These are phyloP conservation scores for Mallotus japonicus DNA, from an alignment of 441 rosid genomes.

Conservation along the genomic window DNA sequence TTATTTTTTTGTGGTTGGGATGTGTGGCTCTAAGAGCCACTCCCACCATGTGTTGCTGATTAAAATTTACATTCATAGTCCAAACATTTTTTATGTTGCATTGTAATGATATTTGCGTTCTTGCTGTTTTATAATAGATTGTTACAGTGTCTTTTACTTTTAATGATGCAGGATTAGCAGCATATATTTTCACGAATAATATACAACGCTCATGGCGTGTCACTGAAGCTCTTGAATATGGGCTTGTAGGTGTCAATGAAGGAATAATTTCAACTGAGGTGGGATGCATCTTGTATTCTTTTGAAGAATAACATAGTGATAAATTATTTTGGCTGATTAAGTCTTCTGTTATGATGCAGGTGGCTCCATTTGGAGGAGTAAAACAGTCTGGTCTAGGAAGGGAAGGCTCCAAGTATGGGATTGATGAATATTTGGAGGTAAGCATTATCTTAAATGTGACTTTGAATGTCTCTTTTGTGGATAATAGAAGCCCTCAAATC, in stretches of 20 bases:
- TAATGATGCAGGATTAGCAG: constrained; percentile 75
- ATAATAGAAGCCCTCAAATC: too few relatives aligned
- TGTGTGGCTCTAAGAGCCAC: too few relatives aligned
- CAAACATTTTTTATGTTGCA: too few relatives aligned
- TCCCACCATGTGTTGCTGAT: too few relatives aligned
- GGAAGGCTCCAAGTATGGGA: constrained; percentile 96
- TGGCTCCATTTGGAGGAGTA: constrained; percentile 97
- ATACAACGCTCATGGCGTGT: constrained; percentile 91
- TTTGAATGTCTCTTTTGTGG: background rate
- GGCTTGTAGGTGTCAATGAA: constrained; percentile 88
- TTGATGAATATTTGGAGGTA: constrained; percentile 92
- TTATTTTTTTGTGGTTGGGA: too few relatives aligned
- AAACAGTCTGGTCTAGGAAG: constrained; percentile 97
- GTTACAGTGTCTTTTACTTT: constrained; percentile 7
- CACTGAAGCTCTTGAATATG: constrained; percentile 89
- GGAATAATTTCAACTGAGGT: constrained; percentile 93
- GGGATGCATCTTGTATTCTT: constrained; percentile 20
- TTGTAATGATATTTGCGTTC: too few relatives aligned
- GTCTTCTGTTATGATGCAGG: constrained; percentile 42
- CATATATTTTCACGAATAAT: constrained; percentile 87
- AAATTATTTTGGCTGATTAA: constrained; percentile 10
- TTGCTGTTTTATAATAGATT: background rate
- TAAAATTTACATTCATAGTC: too few relatives aligned
- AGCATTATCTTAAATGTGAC: background rate
- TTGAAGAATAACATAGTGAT: background rate